Evolutionary conservation across 1,284 basidiomycete genomes (phyloP).

Genomic region (Trametes pubescens): DNA sequence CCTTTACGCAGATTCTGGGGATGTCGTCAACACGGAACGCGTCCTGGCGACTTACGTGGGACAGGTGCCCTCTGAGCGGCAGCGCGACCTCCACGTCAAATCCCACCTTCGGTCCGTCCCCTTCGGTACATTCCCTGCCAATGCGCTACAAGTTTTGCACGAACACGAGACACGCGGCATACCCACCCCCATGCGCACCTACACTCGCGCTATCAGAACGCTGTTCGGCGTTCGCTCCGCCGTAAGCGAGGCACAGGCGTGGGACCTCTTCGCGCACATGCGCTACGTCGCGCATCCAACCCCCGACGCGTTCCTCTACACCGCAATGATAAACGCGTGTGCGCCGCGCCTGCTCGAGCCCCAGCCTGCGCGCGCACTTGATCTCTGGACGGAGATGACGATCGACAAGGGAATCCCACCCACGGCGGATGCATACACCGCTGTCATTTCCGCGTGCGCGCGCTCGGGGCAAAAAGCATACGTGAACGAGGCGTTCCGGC

Average conservation of each 20-base stretch:
- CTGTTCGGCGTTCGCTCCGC: slow-evolving; percentile 62
- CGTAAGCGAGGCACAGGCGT: slow-evolving; percentile 76
- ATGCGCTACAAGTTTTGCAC: slow-evolving; percentile 69
- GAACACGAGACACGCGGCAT: slow-evolving; percentile 65
- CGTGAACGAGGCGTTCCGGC: slow-evolving; percentile 80
- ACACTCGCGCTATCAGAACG: slow-evolving; percentile 66
- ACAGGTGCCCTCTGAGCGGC: slow-evolving; percentile 54
- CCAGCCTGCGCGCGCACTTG: slow-evolving; percentile 91
- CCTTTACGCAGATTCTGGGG: slow-evolving; percentile 57
- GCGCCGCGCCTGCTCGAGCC: slow-evolving; percentile 48
- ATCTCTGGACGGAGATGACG: slow-evolving; percentile 94
- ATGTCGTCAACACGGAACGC: slow-evolving; percentile 54
- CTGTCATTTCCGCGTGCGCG: slow-evolving; percentile 82
- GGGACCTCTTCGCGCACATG: slow-evolving; percentile 97
- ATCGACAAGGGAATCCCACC: slow-evolving; percentile 71
- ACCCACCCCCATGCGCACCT: slow-evolving; percentile 70
- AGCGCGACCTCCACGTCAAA: slow-evolving; percentile 75
- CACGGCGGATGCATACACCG: slow-evolving; percentile 79
- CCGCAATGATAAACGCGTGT: slow-evolving; percentile 90
- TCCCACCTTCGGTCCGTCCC: slow-evolving; percentile 58
- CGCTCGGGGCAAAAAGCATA: slow-evolving; percentile 67
- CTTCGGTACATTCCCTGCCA: slow-evolving; percentile 54
- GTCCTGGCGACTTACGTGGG: slow-evolving; percentile 51
- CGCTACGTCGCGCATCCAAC: slow-evolving; percentile 90
- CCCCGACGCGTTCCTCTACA: slow-evolving; percentile 81